phyloP scores from a whole-genome alignment of 2,329 filamentous ascomycete species.

The Calonectria leucothoes region DNA sequence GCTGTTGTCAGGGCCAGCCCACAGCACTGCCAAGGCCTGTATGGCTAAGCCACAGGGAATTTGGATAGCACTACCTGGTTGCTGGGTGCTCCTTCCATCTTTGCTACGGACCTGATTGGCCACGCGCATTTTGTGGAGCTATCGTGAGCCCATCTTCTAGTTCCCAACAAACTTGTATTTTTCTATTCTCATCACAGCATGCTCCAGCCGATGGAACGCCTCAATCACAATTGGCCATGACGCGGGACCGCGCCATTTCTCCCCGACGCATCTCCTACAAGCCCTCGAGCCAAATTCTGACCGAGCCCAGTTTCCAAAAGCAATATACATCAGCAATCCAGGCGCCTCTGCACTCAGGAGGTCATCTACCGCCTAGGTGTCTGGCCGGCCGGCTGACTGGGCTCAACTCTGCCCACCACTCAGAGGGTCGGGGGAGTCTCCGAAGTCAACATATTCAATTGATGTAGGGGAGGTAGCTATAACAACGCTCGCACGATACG shows the following conservation, averaged over 20 bases:
- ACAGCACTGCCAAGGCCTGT: not conserved
- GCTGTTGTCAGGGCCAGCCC: not conserved
- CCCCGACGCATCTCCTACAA: not conserved
- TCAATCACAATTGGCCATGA: not conserved
- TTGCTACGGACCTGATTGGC: not conserved
- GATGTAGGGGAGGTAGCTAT: not conserved
- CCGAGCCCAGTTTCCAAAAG: not conserved
- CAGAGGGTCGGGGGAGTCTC: not conserved
- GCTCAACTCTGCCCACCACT: no score
- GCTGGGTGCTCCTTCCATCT: not conserved
- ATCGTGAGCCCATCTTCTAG: not conserved
- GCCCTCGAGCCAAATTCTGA: not conserved
- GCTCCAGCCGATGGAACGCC: not conserved
- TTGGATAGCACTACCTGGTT: not conserved
- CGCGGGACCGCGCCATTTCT: not conserved
- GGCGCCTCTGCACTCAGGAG: not conserved
- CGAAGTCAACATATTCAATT: not conserved
- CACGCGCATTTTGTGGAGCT: no score
- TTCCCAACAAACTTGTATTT: not conserved
- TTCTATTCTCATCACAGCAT: no score
- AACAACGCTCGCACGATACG: not conserved
- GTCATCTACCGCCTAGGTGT: not conserved
- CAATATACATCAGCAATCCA: not conserved
- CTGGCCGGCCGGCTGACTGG: not conserved
- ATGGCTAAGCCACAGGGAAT: not conserved